Percentiles rank a stretch among this genome's conserved stretches.
phyloP scores from a whole-genome alignment of 73 alveolate species.

The Paramecium tetraurelia region DNA sequence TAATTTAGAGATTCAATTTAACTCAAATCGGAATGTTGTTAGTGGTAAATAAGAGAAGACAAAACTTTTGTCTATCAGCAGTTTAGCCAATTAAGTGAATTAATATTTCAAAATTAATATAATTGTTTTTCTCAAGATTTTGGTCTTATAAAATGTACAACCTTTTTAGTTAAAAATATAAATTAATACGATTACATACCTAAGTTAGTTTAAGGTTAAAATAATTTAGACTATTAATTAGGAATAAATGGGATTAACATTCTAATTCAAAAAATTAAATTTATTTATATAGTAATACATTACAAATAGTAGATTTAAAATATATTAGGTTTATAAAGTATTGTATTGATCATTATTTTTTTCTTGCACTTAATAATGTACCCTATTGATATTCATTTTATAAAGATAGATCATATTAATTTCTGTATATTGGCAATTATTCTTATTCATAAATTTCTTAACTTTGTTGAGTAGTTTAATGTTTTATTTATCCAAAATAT shows the following conservation, averaged over 20 bases:
- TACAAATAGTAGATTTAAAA: neutral
- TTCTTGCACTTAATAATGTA: neutral
- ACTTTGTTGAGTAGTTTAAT: neutral
- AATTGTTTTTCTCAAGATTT: neutral
- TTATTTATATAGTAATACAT: too few relatives aligned
- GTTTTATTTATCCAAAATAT: neutral
- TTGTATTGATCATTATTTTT: neutral
- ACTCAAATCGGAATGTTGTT: neutral
- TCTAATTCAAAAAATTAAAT: too few relatives aligned
- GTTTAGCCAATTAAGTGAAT: neutral
- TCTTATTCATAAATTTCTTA: neutral
- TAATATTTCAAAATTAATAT: neutral
- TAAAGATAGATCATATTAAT: neutral
- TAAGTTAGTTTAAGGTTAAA: too few relatives aligned
- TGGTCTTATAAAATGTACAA: too few relatives aligned
- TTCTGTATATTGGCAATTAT: neutral
- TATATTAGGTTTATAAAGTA: neutral
- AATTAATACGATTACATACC: too few relatives aligned
- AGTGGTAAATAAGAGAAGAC: neutral
- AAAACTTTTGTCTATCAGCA: neutral
- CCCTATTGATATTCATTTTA: neutral
- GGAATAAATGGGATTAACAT: too few relatives aligned
- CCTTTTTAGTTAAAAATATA: too few relatives aligned
- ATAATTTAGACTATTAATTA: too few relatives aligned
- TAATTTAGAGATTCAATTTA: neutral